phyloP scores from a whole-genome alignment of 768 basidiomycete genomes.

The Butyriboletus loyo region DNA sequence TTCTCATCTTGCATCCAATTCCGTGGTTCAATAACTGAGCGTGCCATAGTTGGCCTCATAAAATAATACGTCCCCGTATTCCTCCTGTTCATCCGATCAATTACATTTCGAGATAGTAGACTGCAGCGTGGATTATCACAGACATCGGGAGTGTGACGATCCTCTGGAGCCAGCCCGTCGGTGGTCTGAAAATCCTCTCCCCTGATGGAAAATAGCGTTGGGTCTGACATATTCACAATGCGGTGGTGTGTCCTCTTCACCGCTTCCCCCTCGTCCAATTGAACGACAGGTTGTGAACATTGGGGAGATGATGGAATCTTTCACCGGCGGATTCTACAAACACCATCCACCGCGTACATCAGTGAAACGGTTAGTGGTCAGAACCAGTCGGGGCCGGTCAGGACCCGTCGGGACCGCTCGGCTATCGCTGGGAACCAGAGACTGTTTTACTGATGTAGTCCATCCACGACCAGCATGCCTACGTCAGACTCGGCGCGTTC shows the following conservation, averaged over 20 bases:
- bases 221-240: slow-evolving; percentile 57
- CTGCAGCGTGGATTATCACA: slow-evolving; percentile 39
- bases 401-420: too few relatives aligned
- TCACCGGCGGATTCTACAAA: slow-evolving; percentile 56
- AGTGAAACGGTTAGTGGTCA: too few relatives aligned
- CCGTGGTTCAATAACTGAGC: neutral
- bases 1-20: neutral
- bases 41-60: slow-evolving; percentile 52
- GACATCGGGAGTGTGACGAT: slow-evolving; percentile 56
- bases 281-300: slow-evolving; percentile 52
- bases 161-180: slow-evolving; percentile 58
- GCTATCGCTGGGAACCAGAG: too few relatives aligned
- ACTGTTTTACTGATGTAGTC: too few relatives aligned
- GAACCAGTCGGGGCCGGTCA: too few relatives aligned
- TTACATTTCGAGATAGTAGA: too few relatives aligned
- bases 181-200: slow-evolving; percentile 54
- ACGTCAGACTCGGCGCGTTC: slow-evolving; percentile 51
- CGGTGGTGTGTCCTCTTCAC: slow-evolving; percentile 37
- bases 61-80: slow-evolving; percentile 47
- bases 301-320: slow-evolving; percentile 55
- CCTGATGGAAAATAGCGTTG: slow-evolving; percentile 53
- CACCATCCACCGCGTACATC: slow-evolving; percentile 64
- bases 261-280: neutral
- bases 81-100: neutral
- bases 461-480: slow-evolving; percentile 48